Base-by-base conservation (phyloP, 2,329 filamentous ascomycete genomes). In the Pezicula radicicola region DNA sequence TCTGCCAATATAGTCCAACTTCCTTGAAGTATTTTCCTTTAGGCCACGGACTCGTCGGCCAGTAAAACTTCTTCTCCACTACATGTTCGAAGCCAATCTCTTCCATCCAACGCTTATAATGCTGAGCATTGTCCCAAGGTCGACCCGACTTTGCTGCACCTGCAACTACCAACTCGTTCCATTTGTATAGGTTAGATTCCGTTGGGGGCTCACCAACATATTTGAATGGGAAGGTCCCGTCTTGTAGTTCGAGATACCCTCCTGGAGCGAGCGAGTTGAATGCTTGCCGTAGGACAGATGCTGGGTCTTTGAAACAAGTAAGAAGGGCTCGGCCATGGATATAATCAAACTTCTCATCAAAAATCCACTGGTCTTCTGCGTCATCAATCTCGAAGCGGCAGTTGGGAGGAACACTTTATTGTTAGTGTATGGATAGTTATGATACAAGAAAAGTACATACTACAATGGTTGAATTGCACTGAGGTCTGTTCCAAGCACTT, bases 321-420 rank as follows among this genome's bases (percentile, higher is more conserved):
- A 46, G 7, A 15, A 51, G 19, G 9, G 43, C 43, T 7, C 49
- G 41, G 8, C 48, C 39, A 36, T 42, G 37, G 52, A 80, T 73
- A 53, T 72, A 74, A 59, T 79, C 75, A 59, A 78, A 78, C 55
- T 75, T 66, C 1, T 68, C 61, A 55, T 72, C 74, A 2, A 37
- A 46, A 15, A 73, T 64, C 78, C 77, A 81, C 6, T 71, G 65
- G 49, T 74, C 68, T 58, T 78, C 73, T 9, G 74, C 68, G 57
- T 80, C 76, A 55, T 79, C 76, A 15, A 80, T 45, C 46, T 77
- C 62, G 61, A 79, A 80, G 18, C 68, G 68, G 25, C 77, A 66
- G 55, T 79, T 79, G n/a, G 74, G 72, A 21, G 76, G 76, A 21
- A 49, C 37, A 33, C 19, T 16, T 25, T 12, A 19, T 21, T 42